phyloP scores from a whole-genome alignment of 768 basidiomycete genomes.

The Candolleomyces eurysporus region DNA sequence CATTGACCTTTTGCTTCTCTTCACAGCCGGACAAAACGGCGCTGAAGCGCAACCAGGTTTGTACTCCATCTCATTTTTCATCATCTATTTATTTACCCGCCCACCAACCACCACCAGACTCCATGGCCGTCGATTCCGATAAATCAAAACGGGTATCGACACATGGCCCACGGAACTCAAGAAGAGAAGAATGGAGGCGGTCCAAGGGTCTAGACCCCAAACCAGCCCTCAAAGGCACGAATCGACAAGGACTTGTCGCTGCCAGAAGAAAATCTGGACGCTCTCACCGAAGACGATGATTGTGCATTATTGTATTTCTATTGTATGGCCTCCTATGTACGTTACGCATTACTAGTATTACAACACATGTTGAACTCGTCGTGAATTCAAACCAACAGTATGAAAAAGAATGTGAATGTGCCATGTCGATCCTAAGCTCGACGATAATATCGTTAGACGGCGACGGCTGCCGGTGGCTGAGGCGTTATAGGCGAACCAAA shows the following conservation, averaged over 20 bases:
- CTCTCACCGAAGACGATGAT: slow-evolving; percentile 60
- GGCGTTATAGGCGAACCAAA: slow-evolving; percentile 5
- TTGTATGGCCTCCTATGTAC: slow-evolving; percentile 1
- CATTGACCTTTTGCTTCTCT: slow-evolving; percentile 36
- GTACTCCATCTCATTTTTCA: slow-evolving; percentile 3
- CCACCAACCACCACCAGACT: slow-evolving; percentile 28
- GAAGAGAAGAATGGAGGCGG: slow-evolving; percentile 78
- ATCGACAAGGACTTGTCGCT: slow-evolving; percentile 62
- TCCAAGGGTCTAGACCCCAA: slow-evolving; percentile 70
- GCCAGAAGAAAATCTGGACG: slow-evolving; percentile 68
- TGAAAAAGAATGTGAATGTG: background rate
- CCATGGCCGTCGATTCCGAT: slow-evolving; percentile 54
- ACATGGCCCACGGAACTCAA: slow-evolving; percentile 73
- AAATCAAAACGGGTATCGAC: slow-evolving; percentile 59
- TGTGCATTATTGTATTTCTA: slow-evolving; percentile 8
- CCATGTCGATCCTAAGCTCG: too few species aligned
- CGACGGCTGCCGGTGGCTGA: too few species aligned
- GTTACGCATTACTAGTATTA: background rate
- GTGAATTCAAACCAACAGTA: background rate
- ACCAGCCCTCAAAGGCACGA: slow-evolving; percentile 53
- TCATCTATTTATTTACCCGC: slow-evolving; percentile 14
- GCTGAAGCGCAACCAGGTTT: slow-evolving; percentile 17
- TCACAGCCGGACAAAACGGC: slow-evolving; percentile 29
- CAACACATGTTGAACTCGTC: background rate
- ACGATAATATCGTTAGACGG: too few species aligned